A percentile compares a stretch with the other conserved stretches of the same genome.
Conservation (phyloP, 495 filamentous ascomycete species). For the Trichoderma virens region DNA sequence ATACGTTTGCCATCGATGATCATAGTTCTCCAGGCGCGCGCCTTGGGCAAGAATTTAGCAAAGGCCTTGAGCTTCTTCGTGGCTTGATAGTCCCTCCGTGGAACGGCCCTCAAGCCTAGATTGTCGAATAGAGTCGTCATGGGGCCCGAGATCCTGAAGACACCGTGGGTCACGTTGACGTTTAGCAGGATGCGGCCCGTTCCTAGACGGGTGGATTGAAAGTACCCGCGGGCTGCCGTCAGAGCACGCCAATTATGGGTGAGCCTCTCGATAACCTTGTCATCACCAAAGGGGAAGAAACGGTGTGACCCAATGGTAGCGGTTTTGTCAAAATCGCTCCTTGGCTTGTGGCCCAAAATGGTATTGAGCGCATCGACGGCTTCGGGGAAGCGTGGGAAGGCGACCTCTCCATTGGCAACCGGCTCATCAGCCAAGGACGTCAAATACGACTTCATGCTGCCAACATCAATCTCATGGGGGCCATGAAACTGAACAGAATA, state of each 20-base stretch:
- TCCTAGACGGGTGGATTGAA: conserved; percentile 57
- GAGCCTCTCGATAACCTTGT: conserved; percentile 16
- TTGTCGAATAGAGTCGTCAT: conserved; percentile 20
- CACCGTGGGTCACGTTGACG: conserved; percentile 43
- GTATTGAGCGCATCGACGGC: conserved; percentile 43
- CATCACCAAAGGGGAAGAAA: conserved; percentile 32
- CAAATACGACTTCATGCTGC: conserved; percentile 45
- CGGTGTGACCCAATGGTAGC: conserved; percentile 31
- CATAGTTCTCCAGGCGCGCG: conserved; percentile 35
- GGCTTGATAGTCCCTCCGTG: background rate
- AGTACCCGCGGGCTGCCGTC: conserved; percentile 54
- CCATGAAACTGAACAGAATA: conserved; percentile 39
- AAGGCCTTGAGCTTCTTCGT: conserved; percentile 15
- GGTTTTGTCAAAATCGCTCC: conserved; percentile 19
- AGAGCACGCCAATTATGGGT: conserved; percentile 28
- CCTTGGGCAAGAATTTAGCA: conserved; percentile 36
- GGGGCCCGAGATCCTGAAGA: conserved; percentile 29
- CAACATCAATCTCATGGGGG: conserved; percentile 33
- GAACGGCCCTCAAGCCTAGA: background rate
- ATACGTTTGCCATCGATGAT: conserved; percentile 26
- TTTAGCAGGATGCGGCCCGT: conserved; percentile 59
- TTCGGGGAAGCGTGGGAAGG: conserved; percentile 31
- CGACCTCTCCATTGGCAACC: conserved; percentile 21
- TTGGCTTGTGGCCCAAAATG: conserved; percentile 35
- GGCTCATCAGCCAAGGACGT: conserved; percentile 29